Percentiles rank a stretch among this genome's conserved stretches.
These are phyloP conservation scores for Diospyros kaki DNA, from an alignment of 148 eudicot species.

Conservation along the genomic window DNA sequence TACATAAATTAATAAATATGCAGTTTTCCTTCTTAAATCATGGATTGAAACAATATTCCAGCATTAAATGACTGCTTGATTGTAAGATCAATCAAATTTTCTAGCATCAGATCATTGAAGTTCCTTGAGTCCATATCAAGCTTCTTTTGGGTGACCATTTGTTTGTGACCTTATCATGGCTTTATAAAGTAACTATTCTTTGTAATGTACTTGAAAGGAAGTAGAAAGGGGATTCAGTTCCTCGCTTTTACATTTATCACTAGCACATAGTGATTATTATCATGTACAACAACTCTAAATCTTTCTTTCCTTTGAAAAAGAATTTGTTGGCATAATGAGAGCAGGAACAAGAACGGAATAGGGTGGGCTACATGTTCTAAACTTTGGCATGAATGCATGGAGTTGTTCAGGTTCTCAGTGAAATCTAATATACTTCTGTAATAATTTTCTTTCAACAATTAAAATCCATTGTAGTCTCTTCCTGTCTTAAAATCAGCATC, in stretches of 20 bases:
- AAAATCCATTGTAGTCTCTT: no score
- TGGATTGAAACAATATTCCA: neutral
- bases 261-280: neutral
- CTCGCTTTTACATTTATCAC: neutral
- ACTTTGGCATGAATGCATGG: no score
- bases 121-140: neutral
- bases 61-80: neutral
- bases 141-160: neutral
- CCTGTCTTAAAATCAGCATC: no score
- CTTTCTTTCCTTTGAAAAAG: no score
- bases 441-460: no score
- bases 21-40: neutral
- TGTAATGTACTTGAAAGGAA: neutral
- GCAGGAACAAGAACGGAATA: no score
- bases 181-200: neutral
- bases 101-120: neutral
- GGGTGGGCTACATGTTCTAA: no score
- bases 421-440: no score
- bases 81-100: neutral
- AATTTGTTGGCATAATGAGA: no score
- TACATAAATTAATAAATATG: no score
- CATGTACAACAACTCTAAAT: neutral
- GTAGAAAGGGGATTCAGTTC: conserved; percentile 2
- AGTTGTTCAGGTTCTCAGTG: no score
- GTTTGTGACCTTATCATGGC: neutral